These are phyloP conservation scores for Plasmodium inui DNA, from an alignment of 169 alveolate genomes.

Conservation along the genomic window DNA sequence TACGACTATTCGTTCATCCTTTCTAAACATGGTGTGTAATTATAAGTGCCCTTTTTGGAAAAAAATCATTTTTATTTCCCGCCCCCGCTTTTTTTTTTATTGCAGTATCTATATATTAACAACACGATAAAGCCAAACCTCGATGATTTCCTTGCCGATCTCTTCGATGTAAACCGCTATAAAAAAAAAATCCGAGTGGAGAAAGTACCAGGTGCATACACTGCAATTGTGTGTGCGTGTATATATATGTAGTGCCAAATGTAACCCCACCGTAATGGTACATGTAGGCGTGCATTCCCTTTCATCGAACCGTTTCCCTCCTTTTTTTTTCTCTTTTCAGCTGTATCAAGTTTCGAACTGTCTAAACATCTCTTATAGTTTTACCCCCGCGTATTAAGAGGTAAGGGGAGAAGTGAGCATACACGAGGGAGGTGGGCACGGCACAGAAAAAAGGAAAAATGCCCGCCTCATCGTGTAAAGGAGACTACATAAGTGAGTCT, in stretches of 20 bases:
- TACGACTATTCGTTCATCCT: neutral
- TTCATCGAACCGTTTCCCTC: neutral
- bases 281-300: neutral
- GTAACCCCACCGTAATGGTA: neutral
- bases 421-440: neutral
- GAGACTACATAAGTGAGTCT: neutral
- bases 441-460: neutral
- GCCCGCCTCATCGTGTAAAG: neutral
- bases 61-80: neutral
- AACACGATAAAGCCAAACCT: conserved; percentile 44
- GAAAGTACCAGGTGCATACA: neutral
- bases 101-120: conserved; percentile 54
- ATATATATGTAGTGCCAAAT: neutral
- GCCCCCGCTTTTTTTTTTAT: neutral
- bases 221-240: neutral
- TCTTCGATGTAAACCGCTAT: conserved; percentile 31
- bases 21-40: neutral
- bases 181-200: neutral
- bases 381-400: conserved; percentile 55
- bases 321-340: neutral
- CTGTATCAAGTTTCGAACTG: conserved; percentile 39
- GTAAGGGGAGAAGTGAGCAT: conserved; percentile 9
- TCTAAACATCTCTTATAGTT: conserved; percentile 51
- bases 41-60: neutral
- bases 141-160: conserved; percentile 47